Evolutionary conservation across 2,329 filamentous ascomycete species (phyloP), one percentile per base, ranked within the genome.

Genomic region (Aspergillus felis): DNA sequence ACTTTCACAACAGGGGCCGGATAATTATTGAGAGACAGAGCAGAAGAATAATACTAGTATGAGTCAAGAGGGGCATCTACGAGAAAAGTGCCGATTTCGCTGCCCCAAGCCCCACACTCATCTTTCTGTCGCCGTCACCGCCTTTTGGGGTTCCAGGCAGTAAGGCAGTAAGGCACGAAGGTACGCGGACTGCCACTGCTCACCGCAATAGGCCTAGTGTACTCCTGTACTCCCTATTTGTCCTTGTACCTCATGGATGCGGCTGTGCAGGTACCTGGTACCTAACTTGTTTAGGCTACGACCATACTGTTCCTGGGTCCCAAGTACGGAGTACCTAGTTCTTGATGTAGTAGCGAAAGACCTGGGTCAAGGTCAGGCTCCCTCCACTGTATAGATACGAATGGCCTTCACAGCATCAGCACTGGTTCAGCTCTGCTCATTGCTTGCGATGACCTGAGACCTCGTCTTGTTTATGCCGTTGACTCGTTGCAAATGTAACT

Each of bases 31-130:
- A 41, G 28, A 25, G 28, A 46, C 38, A 24, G 28, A 20, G 24
- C 20, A 58, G 29, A 38, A 54, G 51, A 57, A 60, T 56, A 56
- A 61, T 56, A 56, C 59, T 48, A 59, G 44, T 57, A 64, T 66
- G 66, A 70, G 61, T 70, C 67, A 66, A 64, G 57, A 68, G 68
- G 67, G 67, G 67, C 66, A 67, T 57, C 25, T 46, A 42, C 50
- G 27, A 61, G 54, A 60, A 67, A 64, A 64, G 58, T 59, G 65
- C 68, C 68, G 68, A 68, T 66, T 63, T 71, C 64, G 67, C 67
- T 61, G 56, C 55, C 46, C 49, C 51, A 50, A 47, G 28, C 54
- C 57, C 59, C 59, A 61, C 59, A 55, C 35, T 59, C n/a, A 14
- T 32, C 52, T 52, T 44, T 20, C 22, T 22, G 22, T 24, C 44